Evolutionary conservation across 345 rosid genomes (phyloP).

Genomic region (Salix purpurea): DNA sequence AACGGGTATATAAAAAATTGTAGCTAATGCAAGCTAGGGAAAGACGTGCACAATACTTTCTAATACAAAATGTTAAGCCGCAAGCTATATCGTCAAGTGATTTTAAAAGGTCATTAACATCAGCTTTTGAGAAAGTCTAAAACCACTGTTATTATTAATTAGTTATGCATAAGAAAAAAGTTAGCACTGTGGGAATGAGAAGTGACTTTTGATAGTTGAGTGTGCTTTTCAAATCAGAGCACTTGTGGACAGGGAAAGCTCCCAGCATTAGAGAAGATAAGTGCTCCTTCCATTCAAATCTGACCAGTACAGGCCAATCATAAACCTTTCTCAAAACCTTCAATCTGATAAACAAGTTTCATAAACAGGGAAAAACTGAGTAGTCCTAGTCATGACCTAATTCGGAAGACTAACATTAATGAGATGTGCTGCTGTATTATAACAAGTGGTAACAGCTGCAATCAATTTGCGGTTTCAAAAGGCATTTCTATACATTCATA

Average conservation of each 20-base stretch:
- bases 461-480: background rate
- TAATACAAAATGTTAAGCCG: background rate
- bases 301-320: background rate
- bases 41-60: background rate
- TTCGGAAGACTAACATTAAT: background rate
- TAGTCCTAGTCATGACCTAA: conserved; percentile 19
- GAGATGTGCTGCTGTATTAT: background rate
- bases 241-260: conserved; percentile 3
- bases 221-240: conserved; percentile 22
- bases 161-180: background rate
- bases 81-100: background rate
- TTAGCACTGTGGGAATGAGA: background rate
- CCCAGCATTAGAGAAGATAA: conserved; percentile 5
- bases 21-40: background rate
- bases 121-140: background rate
- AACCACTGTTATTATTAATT: background rate
- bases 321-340: background rate
- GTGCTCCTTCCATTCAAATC: conserved; percentile 18
- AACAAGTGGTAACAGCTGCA: background rate
- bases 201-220: conserved; percentile 16
- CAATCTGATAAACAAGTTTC: background rate
- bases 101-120: background rate
- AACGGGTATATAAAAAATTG: too few species aligned
- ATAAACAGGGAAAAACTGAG: background rate
- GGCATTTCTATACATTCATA: background rate